A percentile compares a stretch with the other conserved stretches of the same genome.
Evolutionary conservation across 2,329 filamentous ascomycete genomes (phyloP).

Genomic region (Aspergillus candidus): DNA sequence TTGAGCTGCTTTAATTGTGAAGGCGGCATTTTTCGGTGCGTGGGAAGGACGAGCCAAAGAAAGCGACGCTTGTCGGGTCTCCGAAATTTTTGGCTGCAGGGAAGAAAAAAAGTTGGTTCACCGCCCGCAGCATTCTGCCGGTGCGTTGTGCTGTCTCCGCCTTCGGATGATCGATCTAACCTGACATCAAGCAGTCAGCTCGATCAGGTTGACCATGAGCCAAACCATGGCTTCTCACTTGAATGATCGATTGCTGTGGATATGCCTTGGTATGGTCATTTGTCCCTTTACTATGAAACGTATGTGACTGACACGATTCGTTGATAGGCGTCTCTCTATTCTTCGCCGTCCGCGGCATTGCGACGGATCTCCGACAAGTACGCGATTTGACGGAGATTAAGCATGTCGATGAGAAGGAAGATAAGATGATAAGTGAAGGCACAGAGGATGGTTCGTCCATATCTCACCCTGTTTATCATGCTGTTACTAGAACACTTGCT

Average conservation of each 20-base stretch:
- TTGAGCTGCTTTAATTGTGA: slow-evolving; percentile 97
- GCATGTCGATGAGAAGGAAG: slow-evolving; percentile 53
- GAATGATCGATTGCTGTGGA: slow-evolving; percentile 34
- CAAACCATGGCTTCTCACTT: slow-evolving; percentile 30
- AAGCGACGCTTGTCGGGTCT: slow-evolving; percentile 6
- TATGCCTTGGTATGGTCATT: slow-evolving; percentile 29
- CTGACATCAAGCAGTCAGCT: no score
- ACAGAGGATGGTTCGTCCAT: slow-evolving; percentile 56
- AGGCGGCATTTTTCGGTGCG: slow-evolving; percentile 64
- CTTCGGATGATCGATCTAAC: neutral
- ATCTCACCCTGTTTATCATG: no score
- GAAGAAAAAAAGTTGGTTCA: slow-evolving; percentile 30
- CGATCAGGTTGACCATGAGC: neutral
- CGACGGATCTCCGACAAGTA: slow-evolving; percentile 45
- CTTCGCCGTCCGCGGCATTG: slow-evolving; percentile 50
- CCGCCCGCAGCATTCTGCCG: slow-evolving; percentile 32
- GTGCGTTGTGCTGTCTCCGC: slow-evolving; percentile 16
- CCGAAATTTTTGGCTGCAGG: slow-evolving; percentile 22
- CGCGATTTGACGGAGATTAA: slow-evolving; percentile 54
- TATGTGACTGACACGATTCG: slow-evolving; percentile 4
- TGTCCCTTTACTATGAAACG: rapidly evolving
- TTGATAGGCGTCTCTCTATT: slow-evolving; percentile 38
- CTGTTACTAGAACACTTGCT: no score
- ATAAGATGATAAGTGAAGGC: slow-evolving; percentile 68
- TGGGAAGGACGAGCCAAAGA: slow-evolving; percentile 9